Evolutionary conservation across 139 green algal genomes (phyloP).

Genomic region (Auxenochlorella pyrenoidosa): DNA sequence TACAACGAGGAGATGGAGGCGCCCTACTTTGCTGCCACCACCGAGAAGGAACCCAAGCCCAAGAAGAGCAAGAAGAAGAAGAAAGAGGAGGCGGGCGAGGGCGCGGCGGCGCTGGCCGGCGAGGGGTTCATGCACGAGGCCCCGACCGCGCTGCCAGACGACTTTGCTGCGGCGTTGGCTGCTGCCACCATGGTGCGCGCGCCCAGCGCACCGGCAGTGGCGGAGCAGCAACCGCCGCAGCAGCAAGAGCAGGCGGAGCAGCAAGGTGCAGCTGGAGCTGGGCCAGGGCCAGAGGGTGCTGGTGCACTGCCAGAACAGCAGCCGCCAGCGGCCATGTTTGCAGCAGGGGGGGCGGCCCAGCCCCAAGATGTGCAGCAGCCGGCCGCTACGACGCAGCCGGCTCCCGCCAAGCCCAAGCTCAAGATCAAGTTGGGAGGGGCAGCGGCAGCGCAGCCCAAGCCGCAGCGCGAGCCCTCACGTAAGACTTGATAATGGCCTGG

Average conservation of each 20-base stretch:
- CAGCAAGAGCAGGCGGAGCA: neutral
- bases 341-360: neutral
- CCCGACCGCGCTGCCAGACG: neutral
- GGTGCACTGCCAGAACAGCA: neutral
- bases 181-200: slow-evolving; percentile 20
- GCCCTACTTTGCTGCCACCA: neutral
- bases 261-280: neutral
- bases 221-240: neutral
- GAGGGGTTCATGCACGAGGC: neutral
- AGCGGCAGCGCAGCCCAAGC: neutral
- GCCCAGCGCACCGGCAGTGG: neutral
- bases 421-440: slow-evolving; percentile 16
- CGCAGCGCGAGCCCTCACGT: slow-evolving; percentile 29
- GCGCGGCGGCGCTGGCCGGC: neutral
- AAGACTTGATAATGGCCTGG: neutral
- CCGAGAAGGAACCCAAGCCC: neutral
- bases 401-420: neutral
- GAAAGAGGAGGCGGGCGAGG: neutral
- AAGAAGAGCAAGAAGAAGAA: slow-evolving; percentile 14
- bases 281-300: neutral
- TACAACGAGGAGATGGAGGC: slow-evolving; percentile 24
- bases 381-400: neutral
- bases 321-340: neutral
- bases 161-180: slow-evolving; percentile 23
- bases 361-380: slow-evolving; percentile 21